Evolutionary conservation across 257 asterid species (phyloP).

Genomic region (Salvia splendens): DNA sequence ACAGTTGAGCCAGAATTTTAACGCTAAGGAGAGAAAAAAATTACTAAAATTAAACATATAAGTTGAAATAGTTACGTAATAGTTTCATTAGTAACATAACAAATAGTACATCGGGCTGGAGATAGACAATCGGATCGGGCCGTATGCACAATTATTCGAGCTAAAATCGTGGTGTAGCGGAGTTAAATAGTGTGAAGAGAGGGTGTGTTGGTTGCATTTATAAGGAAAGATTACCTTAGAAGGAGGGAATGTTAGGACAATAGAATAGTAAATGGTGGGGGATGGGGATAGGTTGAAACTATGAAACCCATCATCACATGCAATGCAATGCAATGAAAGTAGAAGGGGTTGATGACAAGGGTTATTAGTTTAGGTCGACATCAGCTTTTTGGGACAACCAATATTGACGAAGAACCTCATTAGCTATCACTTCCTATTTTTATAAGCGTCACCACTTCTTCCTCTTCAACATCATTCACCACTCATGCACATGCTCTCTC

Average conservation of each 20-base stretch:
- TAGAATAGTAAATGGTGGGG: background rate
- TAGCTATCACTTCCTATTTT: background rate
- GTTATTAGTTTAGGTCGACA: conserved; percentile 15
- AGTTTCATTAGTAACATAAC: no score
- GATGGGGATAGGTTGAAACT: background rate
- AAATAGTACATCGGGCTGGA: no score
- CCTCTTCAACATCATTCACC: conserved; percentile 11
- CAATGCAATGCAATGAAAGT: conserved; percentile 27
- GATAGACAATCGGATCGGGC: no score
- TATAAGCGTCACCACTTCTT: background rate
- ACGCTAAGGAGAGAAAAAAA: no score
- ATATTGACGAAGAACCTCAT: background rate
- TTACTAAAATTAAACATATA: no score
- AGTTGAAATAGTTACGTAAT: no score
- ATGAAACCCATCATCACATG: conserved; percentile 42
- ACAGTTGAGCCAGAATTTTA: no score
- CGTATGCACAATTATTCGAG: no score
- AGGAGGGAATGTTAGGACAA: conserved; percentile 15
- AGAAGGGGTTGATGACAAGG: conserved; percentile 27
- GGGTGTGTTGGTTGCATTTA: no score
- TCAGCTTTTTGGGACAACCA: conserved; percentile 9
- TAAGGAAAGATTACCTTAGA: no score
- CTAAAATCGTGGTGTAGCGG: no score
- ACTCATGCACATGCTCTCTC: conserved; percentile 8
- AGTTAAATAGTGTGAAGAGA: no score